Evolutionary conservation across 331 rosid genomes (phyloP), one percentile per base, ranked within the genome.

Genomic region (Quercus tomentella): DNA sequence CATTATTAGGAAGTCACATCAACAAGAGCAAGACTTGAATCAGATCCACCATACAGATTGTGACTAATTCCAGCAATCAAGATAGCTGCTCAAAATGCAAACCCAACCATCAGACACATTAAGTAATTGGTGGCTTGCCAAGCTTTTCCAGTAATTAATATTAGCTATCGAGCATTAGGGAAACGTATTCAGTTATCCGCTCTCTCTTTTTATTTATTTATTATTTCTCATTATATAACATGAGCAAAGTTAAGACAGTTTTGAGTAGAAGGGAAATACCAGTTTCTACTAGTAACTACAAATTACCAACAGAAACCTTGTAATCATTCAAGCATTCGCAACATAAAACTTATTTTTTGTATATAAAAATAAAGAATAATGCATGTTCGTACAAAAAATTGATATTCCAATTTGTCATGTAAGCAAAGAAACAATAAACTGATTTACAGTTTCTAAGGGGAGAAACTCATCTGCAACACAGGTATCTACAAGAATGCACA

Each of bases 381-480:
- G 80, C 80, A 80, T 84, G 73, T 86, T 80, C 82, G 81, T 65
- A 83, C 86, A 84, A 83, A 76, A 76, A 80, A 75, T 82, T 75
- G 85, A 82, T 83, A 84, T 83, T 84, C 86, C 85, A 80, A 77
- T 73, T 85, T 73, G 87, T 80, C 67, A 84, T 76, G 79, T 85
- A 70, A 76, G 87, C 83, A 84, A 60, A 76, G 60, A 87, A 83
- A 87, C 28, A 82, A 82, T 57, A 77, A 61, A 65, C 58, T 37
- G 75, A 89, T 91, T 90, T 93, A 93, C 98, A 93, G 94, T 91
- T 88, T 91, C 93, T 84, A 89, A 91, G 99, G 85, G 92, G 85
- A 93, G 96, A 90, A 87, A 96, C 99, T 96, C 99, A 96, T 93
- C 99, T 95, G 97, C 91, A 88, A 92, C 88, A 86, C 76, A 83